Evolutionary conservation across 2,329 filamentous ascomycete genomes (phyloP), one percentile per base, ranked within the genome.

Genomic region (Alternaria sp.): DNA sequence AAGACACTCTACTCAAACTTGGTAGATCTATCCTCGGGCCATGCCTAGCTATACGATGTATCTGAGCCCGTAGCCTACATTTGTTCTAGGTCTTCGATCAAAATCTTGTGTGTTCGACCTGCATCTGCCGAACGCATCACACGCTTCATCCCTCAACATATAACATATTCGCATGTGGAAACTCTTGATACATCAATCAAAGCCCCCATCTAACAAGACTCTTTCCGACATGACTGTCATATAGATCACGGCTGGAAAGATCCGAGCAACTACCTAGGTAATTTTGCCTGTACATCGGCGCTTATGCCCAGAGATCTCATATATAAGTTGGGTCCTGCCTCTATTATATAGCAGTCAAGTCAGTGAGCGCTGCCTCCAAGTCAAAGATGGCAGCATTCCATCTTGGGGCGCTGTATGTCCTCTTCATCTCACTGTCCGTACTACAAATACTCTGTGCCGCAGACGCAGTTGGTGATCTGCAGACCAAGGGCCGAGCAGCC

Each of bases 401-500:
- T n/a, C 58, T 71, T 18, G 61, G 65, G 44, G 65, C 68, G 57
- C 49, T 77, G 5, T 75, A 66, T 55, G 69, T 69, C 46, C 62
- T 77, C 15, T 55, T 77, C 33, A 65, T 65, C 28, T 62, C 68
- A 2, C 18, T 71, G 20, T 71, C 65, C 9, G 59, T 75, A 9
- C 61, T 76, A 15, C 63, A 64, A 12, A 58, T 68, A 10, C 55
- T 76, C 18, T 71, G 66, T 43, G 60, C 66, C 5, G 74, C 72
- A 14, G 75, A 77, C 64, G 71, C 71, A 25, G 73, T 78, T 14
- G 50, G 55, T 5, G 75, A 75, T 62, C 65, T 77, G 6, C 70
- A 72, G 25, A 67, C 66, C 6, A 75, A 75, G 53, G 75, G 75
- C 12, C 66, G 74, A 21, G 62, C 74, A 18, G 67, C 64, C 14